Percentiles rank a stretch among this genome's conserved stretches.
phyloP scores from a whole-genome alignment of 768 basidiomycete genomes.

The Russula foetens region DNA sequence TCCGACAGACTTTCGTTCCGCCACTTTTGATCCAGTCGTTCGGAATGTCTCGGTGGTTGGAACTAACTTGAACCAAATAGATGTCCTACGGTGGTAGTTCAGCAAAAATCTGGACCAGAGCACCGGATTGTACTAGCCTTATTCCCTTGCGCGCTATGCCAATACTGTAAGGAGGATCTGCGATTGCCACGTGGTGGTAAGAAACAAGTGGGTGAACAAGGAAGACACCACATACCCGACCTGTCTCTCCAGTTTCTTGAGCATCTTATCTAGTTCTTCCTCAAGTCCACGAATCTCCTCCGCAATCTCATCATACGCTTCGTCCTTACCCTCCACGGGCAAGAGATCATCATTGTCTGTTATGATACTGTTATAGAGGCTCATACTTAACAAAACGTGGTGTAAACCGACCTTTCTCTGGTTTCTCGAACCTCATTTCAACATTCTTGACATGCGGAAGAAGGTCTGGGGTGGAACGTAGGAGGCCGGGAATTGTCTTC shows the following conservation, averaged over 20 bases:
- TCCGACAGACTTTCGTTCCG: conserved; percentile 59
- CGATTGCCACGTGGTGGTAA: conserved; percentile 20
- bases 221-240: conserved; percentile 42
- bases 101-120: background rate
- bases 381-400: background rate
- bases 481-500: conserved; percentile 61
- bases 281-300: conserved; percentile 66
- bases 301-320: conserved; percentile 72
- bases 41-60: conserved; percentile 56
- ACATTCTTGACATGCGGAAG: conserved; percentile 62
- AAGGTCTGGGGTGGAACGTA: conserved; percentile 79
- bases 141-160: conserved; percentile 76
- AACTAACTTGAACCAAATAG: conserved; percentile 73
- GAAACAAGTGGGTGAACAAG: background rate
- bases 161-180: conserved; percentile 47
- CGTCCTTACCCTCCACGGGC: conserved; percentile 80
- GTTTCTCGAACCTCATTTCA: conserved; percentile 56
- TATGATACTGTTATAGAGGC: background rate
- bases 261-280: conserved; percentile 54
- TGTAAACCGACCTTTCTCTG: conserved; percentile 46
- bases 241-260: conserved; percentile 58
- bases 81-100: conserved; percentile 55
- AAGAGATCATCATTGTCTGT: conserved; percentile 60
- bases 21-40: conserved; percentile 75
- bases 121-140: conserved; percentile 41